Evolutionary conservation across 306 rosid species (phyloP), one percentile per base, ranked within the genome.

Genomic region (Cucurbita pepo): DNA sequence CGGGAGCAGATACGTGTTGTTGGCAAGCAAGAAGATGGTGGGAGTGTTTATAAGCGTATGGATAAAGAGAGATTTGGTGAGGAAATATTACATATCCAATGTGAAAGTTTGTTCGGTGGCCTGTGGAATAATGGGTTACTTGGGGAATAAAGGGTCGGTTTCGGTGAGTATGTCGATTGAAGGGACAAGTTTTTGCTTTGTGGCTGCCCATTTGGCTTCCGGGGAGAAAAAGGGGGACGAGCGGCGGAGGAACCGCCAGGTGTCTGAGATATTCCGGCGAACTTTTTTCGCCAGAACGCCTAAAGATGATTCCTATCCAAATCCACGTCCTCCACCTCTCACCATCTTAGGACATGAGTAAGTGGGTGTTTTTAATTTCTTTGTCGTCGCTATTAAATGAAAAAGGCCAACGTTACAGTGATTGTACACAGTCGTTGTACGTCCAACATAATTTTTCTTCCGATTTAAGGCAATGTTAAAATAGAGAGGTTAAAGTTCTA

Each of bases 21-120:
- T 94, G 74, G 95, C 91, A 4, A 85, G 96, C 84, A 94, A 91
- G 87, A 91, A 94, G 85, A 91, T 91, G 99, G 99, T 94, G 44
- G 97, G 99, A 64, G 94, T 94, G 16, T 94, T 91, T 60, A 76
- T 86, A 13, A 89, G 95, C 67, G 97, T 94, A 45, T 94, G 99
- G 99, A 58, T 91, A 73, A 91, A 64, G 72, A 81, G 76, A 71
- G 88, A 89, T 62, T 62, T 91, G 77, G 63, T 84, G 37, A 79
- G 80, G 4, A 94, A 85, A 79, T 76, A 81, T 48, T 21, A 83
- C 76, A 76, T 94, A 16, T 87, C 97, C 22, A 80, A 89, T 62
- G 97, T 89, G 69, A 94, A 85, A 52, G 97, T 94, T 19, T 81
- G 89, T 47, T 88, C 92, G 0, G 97, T 94, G 81, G 97, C 95